These are phyloP conservation scores for Xylaria sp. DNA, from an alignment of 2,329 filamentous ascomycete species.

Conservation along the genomic window DNA sequence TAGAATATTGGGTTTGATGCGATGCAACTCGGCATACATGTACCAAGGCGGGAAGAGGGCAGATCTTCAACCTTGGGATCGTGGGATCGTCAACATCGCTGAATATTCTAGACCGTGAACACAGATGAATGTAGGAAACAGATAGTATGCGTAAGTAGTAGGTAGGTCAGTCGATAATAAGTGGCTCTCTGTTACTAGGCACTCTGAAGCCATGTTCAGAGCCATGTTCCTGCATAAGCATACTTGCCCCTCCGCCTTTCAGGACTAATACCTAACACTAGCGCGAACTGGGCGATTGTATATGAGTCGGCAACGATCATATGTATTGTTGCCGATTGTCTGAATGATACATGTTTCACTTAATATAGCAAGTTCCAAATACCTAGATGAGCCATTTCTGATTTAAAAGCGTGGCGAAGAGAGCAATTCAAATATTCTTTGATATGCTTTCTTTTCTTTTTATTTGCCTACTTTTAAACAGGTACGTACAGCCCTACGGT, in stretches of 20 bases:
- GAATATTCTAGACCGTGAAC: too few species aligned
- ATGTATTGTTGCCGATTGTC: not conserved
- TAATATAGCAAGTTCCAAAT: not conserved
- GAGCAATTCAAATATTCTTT: too few species aligned
- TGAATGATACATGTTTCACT: not conserved
- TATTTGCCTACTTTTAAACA: too few species aligned
- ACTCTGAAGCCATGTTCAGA: not conserved
- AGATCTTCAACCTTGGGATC: too few species aligned
- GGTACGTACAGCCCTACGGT: too few species aligned
- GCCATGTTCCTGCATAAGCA: slow-evolving; percentile 29
- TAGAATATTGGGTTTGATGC: too few species aligned
- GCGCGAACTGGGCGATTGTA: not conserved
- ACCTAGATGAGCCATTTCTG: not conserved
- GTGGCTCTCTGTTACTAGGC: slow-evolving; percentile 6
- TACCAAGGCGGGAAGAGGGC: not conserved
- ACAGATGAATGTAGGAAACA: not conserved
- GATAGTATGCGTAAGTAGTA: too few species aligned
- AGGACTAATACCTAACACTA: not conserved
- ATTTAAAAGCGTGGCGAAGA: not conserved
- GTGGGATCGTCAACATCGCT: too few species aligned
- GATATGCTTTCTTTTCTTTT: too few species aligned
- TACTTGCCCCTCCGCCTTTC: not conserved
- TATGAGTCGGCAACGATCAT: not conserved
- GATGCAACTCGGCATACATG: too few species aligned
- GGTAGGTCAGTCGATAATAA: not conserved